These are phyloP conservation scores for Elasticomyces elasticus DNA, from an alignment of 495 filamentous ascomycete genomes.

Conservation along the genomic window DNA sequence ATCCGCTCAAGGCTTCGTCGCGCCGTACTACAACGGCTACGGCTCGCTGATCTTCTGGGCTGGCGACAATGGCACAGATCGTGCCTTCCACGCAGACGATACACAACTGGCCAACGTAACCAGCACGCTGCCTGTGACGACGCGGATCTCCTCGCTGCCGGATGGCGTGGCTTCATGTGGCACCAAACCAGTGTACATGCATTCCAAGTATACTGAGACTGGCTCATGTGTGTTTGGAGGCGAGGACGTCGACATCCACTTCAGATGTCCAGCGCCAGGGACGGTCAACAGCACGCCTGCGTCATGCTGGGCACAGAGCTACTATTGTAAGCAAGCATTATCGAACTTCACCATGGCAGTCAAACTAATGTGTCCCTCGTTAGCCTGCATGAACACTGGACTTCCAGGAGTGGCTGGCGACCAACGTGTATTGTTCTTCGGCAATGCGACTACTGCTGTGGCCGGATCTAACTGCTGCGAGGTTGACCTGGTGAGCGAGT, in stretches of 20 bases:
- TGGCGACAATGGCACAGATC: background rate
- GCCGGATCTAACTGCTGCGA: background rate
- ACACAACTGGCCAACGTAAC: background rate
- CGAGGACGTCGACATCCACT: background rate
- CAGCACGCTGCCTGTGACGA: background rate
- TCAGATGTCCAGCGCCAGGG: background rate
- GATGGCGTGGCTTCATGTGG: background rate
- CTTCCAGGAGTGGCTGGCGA: background rate
- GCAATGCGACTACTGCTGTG: slow-evolving; percentile 1
- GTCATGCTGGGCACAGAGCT: background rate
- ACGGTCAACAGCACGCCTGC: background rate
- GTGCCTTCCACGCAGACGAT: background rate
- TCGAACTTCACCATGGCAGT: background rate
- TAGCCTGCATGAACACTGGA: background rate
- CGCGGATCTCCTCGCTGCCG: background rate
- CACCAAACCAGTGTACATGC: background rate
- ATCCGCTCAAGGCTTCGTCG: background rate
- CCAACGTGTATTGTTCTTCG: background rate
- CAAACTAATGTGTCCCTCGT: background rate
- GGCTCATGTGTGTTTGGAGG: background rate
- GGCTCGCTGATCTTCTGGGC: slow-evolving; percentile 4
- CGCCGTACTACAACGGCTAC: background rate
- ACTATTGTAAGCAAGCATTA: background rate
- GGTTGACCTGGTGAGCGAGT: slow-evolving; percentile 1
- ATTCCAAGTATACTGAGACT: background rate